These are phyloP conservation scores for Calocera cornea DNA, from an alignment of 768 basidiomycete genomes.

Conservation along the genomic window DNA sequence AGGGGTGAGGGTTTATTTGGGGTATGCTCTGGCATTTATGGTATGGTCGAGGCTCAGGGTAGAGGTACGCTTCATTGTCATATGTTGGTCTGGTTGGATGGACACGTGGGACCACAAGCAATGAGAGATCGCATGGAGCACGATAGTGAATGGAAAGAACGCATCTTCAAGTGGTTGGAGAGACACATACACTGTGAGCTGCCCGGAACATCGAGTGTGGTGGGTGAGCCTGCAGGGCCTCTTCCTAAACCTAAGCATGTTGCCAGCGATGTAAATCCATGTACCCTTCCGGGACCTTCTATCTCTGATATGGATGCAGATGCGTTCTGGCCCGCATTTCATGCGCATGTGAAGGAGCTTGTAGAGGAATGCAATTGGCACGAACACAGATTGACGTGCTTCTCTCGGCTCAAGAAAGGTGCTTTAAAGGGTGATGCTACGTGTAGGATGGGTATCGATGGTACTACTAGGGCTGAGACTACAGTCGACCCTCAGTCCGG, in stretches of 20 bases:
- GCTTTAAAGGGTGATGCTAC: background rate
- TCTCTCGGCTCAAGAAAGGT: background rate
- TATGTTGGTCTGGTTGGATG: conserved; percentile 30
- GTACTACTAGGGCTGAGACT: conserved; percentile 5
- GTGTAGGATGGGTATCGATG: background rate
- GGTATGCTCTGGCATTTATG: conserved; percentile 26
- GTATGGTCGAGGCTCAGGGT: conserved; percentile 31
- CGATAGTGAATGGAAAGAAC: conserved; percentile 16
- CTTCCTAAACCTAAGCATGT: background rate
- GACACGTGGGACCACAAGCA: conserved; percentile 25
- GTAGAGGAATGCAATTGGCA: background rate
- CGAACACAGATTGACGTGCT: background rate
- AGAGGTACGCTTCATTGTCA: conserved; percentile 31
- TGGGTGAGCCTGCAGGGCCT: background rate
- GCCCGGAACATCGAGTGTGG: background rate
- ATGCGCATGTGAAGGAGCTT: background rate
- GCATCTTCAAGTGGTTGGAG: conserved; percentile 18
- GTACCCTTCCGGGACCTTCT: background rate
- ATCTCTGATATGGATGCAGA: background rate
- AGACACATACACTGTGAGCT: conserved; percentile 22
- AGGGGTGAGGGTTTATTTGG: conserved; percentile 24
- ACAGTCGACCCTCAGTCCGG: conserved; percentile 17
- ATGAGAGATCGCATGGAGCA: background rate
- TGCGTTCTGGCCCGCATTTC: background rate
- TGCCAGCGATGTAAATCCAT: background rate